A percentile compares a stretch with the other conserved stretches of the same genome.
These are phyloP conservation scores for Eucalyptus decipiens DNA, from an alignment of 345 rosid species.

Conservation along the genomic window DNA sequence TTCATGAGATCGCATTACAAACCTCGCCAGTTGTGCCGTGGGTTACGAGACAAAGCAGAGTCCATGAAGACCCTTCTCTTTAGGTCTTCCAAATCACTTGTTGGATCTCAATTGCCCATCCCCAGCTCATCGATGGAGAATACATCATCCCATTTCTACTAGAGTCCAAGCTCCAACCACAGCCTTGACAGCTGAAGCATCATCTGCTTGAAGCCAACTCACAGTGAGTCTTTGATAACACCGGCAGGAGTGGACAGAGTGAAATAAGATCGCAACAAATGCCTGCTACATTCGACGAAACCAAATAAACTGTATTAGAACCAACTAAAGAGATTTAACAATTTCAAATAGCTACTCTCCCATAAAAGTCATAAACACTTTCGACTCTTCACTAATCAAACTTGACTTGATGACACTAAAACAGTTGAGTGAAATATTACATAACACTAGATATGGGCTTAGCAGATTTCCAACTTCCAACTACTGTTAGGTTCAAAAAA, in stretches of 20 bases:
- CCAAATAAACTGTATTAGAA: neutral
- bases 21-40: neutral
- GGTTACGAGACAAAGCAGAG: neutral
- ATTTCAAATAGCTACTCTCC: neutral
- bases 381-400: neutral
- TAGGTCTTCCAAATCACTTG: neutral
- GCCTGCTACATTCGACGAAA: neutral
- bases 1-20: neutral
- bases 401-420: neutral
- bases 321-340: neutral
- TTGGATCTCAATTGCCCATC: neutral
- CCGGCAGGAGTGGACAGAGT: neutral
- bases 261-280: neutral
- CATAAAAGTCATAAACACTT: neutral
- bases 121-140: neutral
- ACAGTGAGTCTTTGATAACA: neutral
- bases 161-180: neutral
- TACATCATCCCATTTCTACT: neutral
- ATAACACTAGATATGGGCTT: neutral
- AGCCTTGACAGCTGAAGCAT: neutral
- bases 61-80: neutral
- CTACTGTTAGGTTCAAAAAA: neutral
- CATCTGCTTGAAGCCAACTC: neutral
- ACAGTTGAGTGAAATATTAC: neutral
- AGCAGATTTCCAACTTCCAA: neutral